Conservation (phyloP, 106 monocot species). For the Acorus gramineus region DNA sequence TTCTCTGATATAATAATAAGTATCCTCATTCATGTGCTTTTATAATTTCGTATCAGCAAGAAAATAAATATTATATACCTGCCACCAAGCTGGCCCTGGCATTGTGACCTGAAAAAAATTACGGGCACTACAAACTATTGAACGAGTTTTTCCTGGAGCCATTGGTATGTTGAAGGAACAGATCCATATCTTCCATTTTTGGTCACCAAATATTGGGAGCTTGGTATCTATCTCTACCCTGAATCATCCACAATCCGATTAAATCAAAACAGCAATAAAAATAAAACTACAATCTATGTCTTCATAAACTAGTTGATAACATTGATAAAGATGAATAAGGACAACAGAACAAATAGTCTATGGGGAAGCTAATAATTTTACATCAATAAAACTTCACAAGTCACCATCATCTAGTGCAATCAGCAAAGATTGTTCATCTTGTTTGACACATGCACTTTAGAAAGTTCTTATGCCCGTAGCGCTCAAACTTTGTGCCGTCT, state of each 20-base stretch:
- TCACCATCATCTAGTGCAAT: no score
- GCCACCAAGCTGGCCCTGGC: conserved; percentile 84
- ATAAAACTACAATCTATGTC: no score
- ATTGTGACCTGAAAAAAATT: conserved; percentile 83
- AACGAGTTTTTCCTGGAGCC: conserved; percentile 89
- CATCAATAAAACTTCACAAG: neutral
- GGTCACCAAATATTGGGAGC: conserved; percentile 77
- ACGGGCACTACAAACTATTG: conserved; percentile 92
- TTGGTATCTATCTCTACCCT: conserved; percentile 96
- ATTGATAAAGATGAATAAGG: no score
- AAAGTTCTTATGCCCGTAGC: no score
- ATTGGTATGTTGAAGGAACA: conserved; percentile 98
- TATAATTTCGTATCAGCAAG: neutral
- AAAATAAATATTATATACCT: conserved; percentile 36
- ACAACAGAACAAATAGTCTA: neutral
- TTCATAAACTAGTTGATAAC: no score
- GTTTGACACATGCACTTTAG: no score
- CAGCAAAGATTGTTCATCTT: no score
- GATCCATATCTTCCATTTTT: conserved; percentile 99
- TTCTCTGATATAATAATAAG: no score
- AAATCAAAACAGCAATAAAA: no score
- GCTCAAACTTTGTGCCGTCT: no score
- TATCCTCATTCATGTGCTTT: no score
- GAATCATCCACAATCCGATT: conserved; percentile 4
- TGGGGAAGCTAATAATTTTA: neutral